Conservation (phyloP, 2,329 filamentous ascomycete species). For the Fonsecaea pugnacius region DNA sequence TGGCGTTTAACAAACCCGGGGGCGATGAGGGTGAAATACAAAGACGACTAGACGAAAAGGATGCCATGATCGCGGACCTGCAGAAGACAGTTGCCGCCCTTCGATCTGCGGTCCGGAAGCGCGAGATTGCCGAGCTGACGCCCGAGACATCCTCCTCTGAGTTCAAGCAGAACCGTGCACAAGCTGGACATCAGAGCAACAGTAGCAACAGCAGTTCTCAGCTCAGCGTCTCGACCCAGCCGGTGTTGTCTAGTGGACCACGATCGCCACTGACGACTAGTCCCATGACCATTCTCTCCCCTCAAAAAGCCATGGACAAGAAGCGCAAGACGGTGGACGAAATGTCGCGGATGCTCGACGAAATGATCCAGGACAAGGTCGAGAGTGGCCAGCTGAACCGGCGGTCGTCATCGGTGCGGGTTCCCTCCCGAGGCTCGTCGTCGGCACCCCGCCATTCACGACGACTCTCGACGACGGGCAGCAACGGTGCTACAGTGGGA, state of each 20-base stretch:
- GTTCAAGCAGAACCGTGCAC: conserved; percentile 38
- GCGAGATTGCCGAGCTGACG: conserved; percentile 74
- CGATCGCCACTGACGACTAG: conserved; percentile 31
- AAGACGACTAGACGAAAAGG: conserved; percentile 93
- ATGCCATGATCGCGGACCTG: conserved; percentile 90
- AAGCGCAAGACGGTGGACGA: conserved; percentile 78
- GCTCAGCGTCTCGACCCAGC: conserved; percentile 33
- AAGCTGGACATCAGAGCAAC: conserved; percentile 36
- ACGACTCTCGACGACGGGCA: conserved; percentile 28
- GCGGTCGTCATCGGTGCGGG: conserved; percentile 67
- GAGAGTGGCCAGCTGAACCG: conserved; percentile 74
- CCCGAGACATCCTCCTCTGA: conserved; percentile 44
- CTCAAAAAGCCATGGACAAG: conserved; percentile 51
- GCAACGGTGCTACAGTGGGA: conserved; percentile 23
- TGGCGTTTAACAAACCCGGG: conserved; percentile 70
- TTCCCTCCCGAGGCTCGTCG: conserved; percentile 41
- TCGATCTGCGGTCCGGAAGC: conserved; percentile 80
- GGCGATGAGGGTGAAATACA: conserved; percentile 77
- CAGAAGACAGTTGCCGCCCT: conserved; percentile 90
- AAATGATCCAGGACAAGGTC: conserved; percentile 92
- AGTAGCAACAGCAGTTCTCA: conserved; percentile 42
- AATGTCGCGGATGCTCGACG: conserved; percentile 89
- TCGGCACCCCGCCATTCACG: conserved; percentile 43
- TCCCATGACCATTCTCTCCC: conserved; percentile 42
- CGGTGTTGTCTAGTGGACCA: conserved; percentile 23